These are phyloP conservation scores for Diaporthe citriasiana DNA, from an alignment of 2,329 filamentous ascomycete species.

Conservation along the genomic window DNA sequence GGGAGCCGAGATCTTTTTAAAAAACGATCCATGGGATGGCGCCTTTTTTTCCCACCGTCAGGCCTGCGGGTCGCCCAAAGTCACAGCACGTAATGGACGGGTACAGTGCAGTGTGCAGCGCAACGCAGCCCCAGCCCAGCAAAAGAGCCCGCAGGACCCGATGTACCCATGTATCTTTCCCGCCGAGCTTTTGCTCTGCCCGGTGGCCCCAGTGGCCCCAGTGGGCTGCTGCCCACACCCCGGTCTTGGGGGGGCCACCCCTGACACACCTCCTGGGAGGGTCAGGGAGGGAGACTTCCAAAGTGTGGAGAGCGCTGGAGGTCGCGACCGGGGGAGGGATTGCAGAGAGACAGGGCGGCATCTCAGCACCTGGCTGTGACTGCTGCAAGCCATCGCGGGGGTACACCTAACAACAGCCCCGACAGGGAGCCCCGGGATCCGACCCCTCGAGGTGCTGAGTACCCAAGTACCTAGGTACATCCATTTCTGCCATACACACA, in stretches of 20 bases:
- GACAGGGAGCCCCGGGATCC: slow-evolving; percentile 24
- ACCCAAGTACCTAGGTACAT: neutral
- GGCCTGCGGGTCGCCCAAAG: slow-evolving; percentile 34
- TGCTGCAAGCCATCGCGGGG: slow-evolving; percentile 31
- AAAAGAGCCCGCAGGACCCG: slow-evolving; percentile 22
- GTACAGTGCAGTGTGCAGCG: slow-evolving; percentile 34
- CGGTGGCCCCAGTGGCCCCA: slow-evolving; percentile 30
- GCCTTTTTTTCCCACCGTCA: slow-evolving; percentile 38
- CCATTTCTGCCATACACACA: neutral
- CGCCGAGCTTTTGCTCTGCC: slow-evolving; percentile 23
- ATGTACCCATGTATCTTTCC: slow-evolving; percentile 28
- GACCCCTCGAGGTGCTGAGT: neutral
- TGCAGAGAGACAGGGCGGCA: slow-evolving; percentile 14
- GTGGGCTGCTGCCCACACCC: slow-evolving; percentile 11
- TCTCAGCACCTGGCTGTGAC: slow-evolving; percentile 9
- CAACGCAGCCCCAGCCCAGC: slow-evolving; percentile 9
- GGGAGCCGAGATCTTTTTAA: slow-evolving; percentile 50
- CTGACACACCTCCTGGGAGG: slow-evolving; percentile 39
- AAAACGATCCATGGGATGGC: slow-evolving; percentile 39
- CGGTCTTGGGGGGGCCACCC: slow-evolving; percentile 39
- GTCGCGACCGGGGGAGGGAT: slow-evolving; percentile 35
- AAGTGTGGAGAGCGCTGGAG: slow-evolving; percentile 40
- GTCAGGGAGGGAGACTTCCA: slow-evolving; percentile 36
- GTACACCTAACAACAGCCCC: slow-evolving; percentile 31
- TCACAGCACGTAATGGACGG: slow-evolving; percentile 42